phyloP scores from a whole-genome alignment of 2,329 filamentous ascomycete genomes.

The Pestalotiopsis sp. region DNA sequence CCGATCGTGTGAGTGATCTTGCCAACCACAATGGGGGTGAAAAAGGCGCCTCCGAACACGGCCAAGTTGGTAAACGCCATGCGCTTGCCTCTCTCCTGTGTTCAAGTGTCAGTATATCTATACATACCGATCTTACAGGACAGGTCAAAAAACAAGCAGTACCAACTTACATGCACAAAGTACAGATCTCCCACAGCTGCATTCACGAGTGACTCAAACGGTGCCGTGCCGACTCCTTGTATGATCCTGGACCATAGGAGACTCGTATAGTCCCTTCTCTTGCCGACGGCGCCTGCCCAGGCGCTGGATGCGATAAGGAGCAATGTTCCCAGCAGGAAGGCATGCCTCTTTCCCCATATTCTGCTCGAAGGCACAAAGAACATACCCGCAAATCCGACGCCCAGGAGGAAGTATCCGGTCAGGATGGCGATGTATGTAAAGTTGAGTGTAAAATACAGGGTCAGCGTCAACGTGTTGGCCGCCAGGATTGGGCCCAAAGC shows the following conservation, averaged over 20 bases:
- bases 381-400: slow-evolving; percentile 79
- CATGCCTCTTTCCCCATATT: slow-evolving; percentile 90
- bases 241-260: slow-evolving; percentile 79
- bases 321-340: slow-evolving; percentile 77
- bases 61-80: slow-evolving; percentile 77
- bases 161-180: slow-evolving; percentile 73
- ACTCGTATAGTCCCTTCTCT: slow-evolving; percentile 67
- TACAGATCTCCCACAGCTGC: slow-evolving; percentile 88
- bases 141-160: background rate
- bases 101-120: background rate
- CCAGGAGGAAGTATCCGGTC: slow-evolving; percentile 86
- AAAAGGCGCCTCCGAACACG: slow-evolving; percentile 59
- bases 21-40: slow-evolving; percentile 87
- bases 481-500: slow-evolving; percentile 85
- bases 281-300: slow-evolving; percentile 75
- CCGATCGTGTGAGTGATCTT: slow-evolving; percentile 77
- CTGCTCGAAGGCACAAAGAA: slow-evolving; percentile 86
- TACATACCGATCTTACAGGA: background rate
- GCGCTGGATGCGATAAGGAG: slow-evolving; percentile 74
- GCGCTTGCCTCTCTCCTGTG: slow-evolving; percentile 72
- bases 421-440: slow-evolving; percentile 81
- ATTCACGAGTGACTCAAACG: slow-evolving; percentile 89
- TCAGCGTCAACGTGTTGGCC: slow-evolving; percentile 81
- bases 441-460: slow-evolving; percentile 63
- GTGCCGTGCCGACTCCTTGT: slow-evolving; percentile 84